Conservation (phyloP, 176 grass and related monocot species). For the Pontederia crassipes region DNA sequence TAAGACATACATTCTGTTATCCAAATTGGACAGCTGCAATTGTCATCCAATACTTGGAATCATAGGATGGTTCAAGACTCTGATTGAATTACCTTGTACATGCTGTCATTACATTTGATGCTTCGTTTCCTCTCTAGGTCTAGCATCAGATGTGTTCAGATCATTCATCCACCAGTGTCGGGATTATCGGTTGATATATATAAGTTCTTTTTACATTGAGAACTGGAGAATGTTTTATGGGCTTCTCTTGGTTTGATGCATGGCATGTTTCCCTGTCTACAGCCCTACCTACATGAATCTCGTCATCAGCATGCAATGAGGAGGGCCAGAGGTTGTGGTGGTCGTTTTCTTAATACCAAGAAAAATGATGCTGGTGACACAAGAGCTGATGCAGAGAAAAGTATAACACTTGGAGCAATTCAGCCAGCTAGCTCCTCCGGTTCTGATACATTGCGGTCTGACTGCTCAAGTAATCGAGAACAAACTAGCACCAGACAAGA, state of each 20-base stretch:
- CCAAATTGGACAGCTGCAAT: no score
- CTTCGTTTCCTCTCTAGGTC: no score
- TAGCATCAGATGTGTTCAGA: no score
- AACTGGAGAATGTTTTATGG: no score
- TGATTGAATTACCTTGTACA: no score
- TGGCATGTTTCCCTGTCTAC: background rate
- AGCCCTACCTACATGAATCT: conserved; percentile 6
- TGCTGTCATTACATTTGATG: no score
- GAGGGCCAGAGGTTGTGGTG: conserved; percentile 2
- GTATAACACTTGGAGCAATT: background rate
- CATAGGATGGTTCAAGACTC: no score
- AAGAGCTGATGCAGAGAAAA: background rate
- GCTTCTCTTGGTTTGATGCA: background rate
- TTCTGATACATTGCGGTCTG: background rate
- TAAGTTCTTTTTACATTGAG: no score
- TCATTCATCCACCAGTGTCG: no score
- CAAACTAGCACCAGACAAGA: background rate
- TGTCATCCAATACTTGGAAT: no score
- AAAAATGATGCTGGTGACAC: background rate
- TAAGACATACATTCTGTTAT: no score
- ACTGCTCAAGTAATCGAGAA: background rate
- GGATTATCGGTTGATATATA: no score
- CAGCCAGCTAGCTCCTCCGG: background rate
- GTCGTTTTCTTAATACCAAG: conserved; percentile 4
- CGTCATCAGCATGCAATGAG: conserved; percentile 6